A percentile compares a stretch with the other conserved stretches of the same genome.
phyloP scores from a whole-genome alignment of 306 rosid genomes.

The Vicia faba region DNA sequence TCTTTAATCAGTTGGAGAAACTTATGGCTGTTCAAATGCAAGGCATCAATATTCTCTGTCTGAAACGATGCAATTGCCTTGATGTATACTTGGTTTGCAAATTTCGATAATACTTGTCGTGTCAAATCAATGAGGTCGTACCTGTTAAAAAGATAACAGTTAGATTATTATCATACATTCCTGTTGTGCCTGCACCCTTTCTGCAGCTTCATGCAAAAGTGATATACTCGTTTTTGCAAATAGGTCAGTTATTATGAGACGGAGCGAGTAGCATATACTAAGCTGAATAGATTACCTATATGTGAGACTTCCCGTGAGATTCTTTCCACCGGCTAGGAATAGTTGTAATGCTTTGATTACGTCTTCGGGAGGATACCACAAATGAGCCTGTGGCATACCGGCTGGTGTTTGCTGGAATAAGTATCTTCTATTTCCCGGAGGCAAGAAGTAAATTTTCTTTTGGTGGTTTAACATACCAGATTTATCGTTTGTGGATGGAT shows the following conservation, averaged over 20 bases:
- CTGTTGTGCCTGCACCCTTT: not conserved
- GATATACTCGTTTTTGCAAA: no score
- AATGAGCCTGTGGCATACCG: constrained; percentile 65
- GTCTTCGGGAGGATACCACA: constrained; percentile 78
- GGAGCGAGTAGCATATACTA: not conserved
- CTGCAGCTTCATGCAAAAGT: constrained; percentile 1
- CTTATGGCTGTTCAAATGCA: constrained; percentile 53
- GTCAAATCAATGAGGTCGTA: constrained; percentile 94
- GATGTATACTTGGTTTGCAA: constrained; percentile 74
- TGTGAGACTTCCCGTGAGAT: constrained; percentile 64
- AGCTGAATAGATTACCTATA: constrained; percentile 62
- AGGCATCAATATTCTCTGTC: constrained; percentile 56
- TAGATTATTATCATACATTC: constrained; percentile 15
- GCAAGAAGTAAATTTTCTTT: constrained; percentile 39
- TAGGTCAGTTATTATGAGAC: not conserved
- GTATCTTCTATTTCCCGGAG: constrained; percentile 54
- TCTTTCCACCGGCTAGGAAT: constrained; percentile 61
- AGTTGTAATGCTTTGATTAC: constrained; percentile 69
- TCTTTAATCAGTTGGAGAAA: constrained; percentile 79
- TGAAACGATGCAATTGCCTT: constrained; percentile 62
- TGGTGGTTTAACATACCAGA: constrained; percentile 36
- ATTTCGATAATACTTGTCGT: constrained; percentile 84
- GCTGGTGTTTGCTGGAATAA: constrained; percentile 43
- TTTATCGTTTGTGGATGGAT: constrained; percentile 50
- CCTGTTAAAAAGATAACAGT: constrained; percentile 50